Evolutionary conservation across 371 early-diverging fungal genomes (phyloP), one percentile per base, ranked within the genome.

Genomic region (Smittium culicis): DNA sequence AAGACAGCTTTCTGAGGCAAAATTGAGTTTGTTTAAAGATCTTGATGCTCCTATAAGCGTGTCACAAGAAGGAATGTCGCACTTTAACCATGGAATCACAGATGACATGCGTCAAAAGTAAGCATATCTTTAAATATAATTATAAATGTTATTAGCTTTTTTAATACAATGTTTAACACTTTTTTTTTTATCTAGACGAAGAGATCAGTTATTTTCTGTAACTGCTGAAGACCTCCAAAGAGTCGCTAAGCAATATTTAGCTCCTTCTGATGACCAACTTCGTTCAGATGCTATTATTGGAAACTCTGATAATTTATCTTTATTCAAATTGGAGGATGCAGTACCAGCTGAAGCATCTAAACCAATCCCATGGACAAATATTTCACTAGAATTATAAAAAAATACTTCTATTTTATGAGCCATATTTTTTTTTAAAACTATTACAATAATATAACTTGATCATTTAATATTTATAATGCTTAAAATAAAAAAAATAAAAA

Each of bases 41-140:
- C 72, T 94, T 54, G 96, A 96, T 79, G 73, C 86, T 0, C 97
- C 97, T 11, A 70, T 89, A 25, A 86, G 88, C 67, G 92, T 89
- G 0, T 81, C 87, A 17, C 84, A 87, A 64, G 94, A 96, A 77
- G 94, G 93, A 0, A 83, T 89, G 83, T 75, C 85, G 31, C 79
- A 82, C 62, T 93, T 90, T 70, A 81, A 81, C 0, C 77, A 85
- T 33, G 90, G 88, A 1, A 82, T 93, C 34, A 87, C 91, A 0
- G 87, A 89, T 61, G 92, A 90, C 67, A 86, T 90, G 87, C 84
- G 86, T 35, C 93, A 93, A 79, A 77, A 77, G 57, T 57, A 57
- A 20, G 57, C 25, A 16, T 20, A 14, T 20, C 14, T 57, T 57
- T 45, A 14, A 45, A 45, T 14, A 14, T 14, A 14, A 8, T 45